Evolutionary conservation across 2,329 filamentous ascomycete species (phyloP), one percentile per base, ranked within the genome.

Genomic region (Oidium heveae): DNA sequence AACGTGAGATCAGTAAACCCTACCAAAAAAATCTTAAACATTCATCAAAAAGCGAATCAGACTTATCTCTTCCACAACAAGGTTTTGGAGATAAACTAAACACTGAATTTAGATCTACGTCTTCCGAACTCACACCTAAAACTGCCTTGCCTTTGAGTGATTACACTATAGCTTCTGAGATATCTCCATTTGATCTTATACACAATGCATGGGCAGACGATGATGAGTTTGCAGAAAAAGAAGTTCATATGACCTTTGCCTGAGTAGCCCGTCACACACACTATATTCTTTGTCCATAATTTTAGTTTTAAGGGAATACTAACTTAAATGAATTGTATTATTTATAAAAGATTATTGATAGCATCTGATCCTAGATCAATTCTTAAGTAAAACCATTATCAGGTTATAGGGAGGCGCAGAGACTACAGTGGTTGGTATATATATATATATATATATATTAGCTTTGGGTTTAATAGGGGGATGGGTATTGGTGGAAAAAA

Each of bases 221-320:
- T 47, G 80, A 85, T 47, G 76, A 81, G 28, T 49, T 50, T 36
- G 74, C 76, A 62, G 82, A 86, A 66, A 77, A 79, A 64, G 82
- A 86, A 66, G 84, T 89, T 58, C 74, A 76, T 34, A 83, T 89
- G 82, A 86, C 82, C 58, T 89, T 89, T 76, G 44, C 44, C 6
- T 47, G 24, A 28, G 12, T 18, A 28, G 6, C 12, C n/a, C 36
- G 4, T 9, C 16, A 13, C 16, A 1, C 4, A 16, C 37, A 39
- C 37, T 16, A 16, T 39, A 4, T 39, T n/a, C 37, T 15, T 39
- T 39, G 37, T 39, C 15, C 12, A 39, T n/a, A 39, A 4, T 4
- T 39, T 16, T 39, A 39, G 37, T 16, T 39, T 39, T 6, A 39
- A 9, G 16, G n/a, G 9, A 39, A 16, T n/a, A 39, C 15, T 16